phyloP scores from a whole-genome alignment of 805 yeast species.

The Zygoascus biomembranicola region DNA sequence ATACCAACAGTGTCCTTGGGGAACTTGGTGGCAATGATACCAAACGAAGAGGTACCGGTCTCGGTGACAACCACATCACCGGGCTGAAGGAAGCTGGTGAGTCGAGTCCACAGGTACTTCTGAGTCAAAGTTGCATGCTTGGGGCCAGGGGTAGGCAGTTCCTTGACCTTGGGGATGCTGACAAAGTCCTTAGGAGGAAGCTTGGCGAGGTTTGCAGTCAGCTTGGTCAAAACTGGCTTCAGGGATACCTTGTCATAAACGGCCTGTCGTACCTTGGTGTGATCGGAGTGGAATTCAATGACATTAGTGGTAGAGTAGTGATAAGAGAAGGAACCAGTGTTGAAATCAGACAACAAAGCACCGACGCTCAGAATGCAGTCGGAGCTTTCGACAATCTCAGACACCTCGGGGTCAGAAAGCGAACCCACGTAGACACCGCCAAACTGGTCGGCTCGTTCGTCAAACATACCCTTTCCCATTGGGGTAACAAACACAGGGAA shows the following conservation, averaged over 20 bases:
- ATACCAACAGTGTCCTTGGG: slow-evolving; percentile 46
- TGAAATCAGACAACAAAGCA: slow-evolving; percentile 78
- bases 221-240: slow-evolving; percentile 34
- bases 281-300: slow-evolving; percentile 49
- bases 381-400: slow-evolving; percentile 61
- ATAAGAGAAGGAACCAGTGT: slow-evolving; percentile 72
- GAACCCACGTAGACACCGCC: slow-evolving; percentile 85
- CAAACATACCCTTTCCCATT: slow-evolving; percentile 78
- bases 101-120: slow-evolving; percentile 43
- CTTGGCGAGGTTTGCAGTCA: slow-evolving; percentile 15
- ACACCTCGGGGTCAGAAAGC: slow-evolving; percentile 65
- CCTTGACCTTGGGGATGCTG: slow-evolving; percentile 50
- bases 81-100: slow-evolving; percentile 43
- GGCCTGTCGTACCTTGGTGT: slow-evolving; percentile 44
- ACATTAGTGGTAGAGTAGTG: slow-evolving; percentile 45
- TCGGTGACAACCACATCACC: slow-evolving; percentile 55
- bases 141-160: slow-evolving; percentile 41
- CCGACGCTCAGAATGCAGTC: slow-evolving; percentile 76
- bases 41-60: slow-evolving; percentile 60
- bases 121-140: slow-evolving; percentile 36
- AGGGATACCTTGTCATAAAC: slow-evolving; percentile 46
- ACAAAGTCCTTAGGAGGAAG: slow-evolving; percentile 21
- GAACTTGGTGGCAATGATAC: slow-evolving; percentile 48
- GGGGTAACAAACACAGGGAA: slow-evolving; percentile 83
- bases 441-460: slow-evolving; percentile 63